Conservation (phyloP, 306 rosid genomes). For the Luffa aegyptiaca region DNA sequence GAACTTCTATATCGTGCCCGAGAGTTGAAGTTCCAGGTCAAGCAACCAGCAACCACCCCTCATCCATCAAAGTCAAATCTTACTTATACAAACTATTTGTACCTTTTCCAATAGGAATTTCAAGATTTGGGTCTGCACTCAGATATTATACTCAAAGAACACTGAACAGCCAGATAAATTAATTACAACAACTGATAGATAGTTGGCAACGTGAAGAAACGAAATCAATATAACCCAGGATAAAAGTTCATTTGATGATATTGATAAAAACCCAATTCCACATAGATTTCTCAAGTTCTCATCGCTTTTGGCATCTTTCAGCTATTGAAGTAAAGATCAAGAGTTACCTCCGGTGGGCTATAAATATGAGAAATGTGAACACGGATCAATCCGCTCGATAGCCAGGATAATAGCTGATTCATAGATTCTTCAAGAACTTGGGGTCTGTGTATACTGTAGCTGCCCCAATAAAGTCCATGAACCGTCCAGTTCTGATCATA, state of each 20-base stretch:
- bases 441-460: constrained; percentile 67
- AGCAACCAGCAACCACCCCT: background rate
- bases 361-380: constrained; percentile 72
- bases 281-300: background rate
- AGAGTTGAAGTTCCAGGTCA: background rate
- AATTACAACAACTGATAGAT: background rate
- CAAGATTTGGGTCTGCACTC: background rate
- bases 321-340: background rate
- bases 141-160: background rate
- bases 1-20: background rate
- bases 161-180: background rate
- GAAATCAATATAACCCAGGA: background rate
- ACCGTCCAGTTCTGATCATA: constrained; percentile 86
- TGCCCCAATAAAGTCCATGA: constrained; percentile 97
- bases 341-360: constrained; percentile 48
- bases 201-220: background rate
- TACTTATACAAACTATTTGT: background rate
- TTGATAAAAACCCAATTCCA: background rate
- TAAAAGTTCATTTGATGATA: background rate
- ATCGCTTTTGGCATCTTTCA: background rate
- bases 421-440: constrained; percentile 71
- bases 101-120: background rate
- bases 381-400: constrained; percentile 60
- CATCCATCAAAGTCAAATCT: background rate
- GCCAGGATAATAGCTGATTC: constrained; percentile 69